phyloP scores from a whole-genome alignment of 352 stramenopile genomes.

The Globisporangium carolinianum region DNA sequence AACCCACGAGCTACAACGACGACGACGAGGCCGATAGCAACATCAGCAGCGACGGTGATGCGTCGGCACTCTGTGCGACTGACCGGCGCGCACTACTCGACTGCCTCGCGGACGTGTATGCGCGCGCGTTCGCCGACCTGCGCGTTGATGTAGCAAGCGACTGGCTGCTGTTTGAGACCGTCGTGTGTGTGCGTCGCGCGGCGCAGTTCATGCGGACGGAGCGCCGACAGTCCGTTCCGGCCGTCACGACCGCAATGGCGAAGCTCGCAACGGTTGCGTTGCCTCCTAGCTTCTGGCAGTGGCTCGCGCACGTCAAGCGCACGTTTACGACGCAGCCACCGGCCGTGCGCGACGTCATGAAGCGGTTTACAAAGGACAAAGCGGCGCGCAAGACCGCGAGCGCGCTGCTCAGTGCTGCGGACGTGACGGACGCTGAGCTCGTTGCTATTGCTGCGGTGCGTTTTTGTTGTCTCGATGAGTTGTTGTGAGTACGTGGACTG shows the following conservation, averaged over 20 bases:
- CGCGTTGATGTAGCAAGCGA: constrained; percentile 10
- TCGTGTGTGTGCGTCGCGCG: constrained; percentile 47
- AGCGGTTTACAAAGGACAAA: constrained; percentile 26
- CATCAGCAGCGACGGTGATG: constrained; percentile 22
- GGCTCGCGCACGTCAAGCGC: constrained; percentile 40
- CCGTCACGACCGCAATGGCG: constrained; percentile 36
- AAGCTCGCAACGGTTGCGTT: constrained; percentile 37
- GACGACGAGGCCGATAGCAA: constrained; percentile 4
- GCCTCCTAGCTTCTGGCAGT: constrained; percentile 35
- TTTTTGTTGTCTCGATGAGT: neutral
- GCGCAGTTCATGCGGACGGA: constrained; percentile 52
- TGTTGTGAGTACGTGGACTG: neutral
- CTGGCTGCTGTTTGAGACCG: constrained; percentile 16
- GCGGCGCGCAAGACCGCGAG: constrained; percentile 27
- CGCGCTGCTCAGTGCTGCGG: constrained; percentile 35
- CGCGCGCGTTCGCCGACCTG: constrained; percentile 30
- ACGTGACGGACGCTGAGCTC: constrained; percentile 35
- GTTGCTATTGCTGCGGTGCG: constrained; percentile 36
- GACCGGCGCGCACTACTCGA: constrained; percentile 37
- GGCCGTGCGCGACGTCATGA: constrained; percentile 17
- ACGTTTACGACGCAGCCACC: constrained; percentile 12
- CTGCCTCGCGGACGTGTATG: constrained; percentile 42
- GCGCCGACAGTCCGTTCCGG: constrained; percentile 27
- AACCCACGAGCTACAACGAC: constrained; percentile 26
- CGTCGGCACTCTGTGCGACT: constrained; percentile 16